These are phyloP conservation scores for Tuber indicum DNA, from an alignment of 495 filamentous ascomycete genomes.

Conservation along the genomic window DNA sequence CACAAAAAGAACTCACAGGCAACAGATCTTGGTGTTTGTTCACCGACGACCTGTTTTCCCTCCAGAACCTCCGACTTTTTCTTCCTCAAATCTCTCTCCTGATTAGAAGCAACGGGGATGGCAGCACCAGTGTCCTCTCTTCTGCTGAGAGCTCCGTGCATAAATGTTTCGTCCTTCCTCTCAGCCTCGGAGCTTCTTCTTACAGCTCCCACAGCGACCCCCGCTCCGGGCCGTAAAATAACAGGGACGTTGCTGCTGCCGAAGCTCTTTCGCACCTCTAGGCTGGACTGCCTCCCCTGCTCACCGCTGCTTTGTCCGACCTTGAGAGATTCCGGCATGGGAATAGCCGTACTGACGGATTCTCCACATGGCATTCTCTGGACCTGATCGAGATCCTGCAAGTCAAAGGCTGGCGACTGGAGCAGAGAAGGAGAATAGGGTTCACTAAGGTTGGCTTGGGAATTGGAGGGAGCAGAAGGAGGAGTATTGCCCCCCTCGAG, in stretches of 20 bases:
- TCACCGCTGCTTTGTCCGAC: constrained; percentile 2
- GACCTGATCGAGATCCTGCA: constrained; percentile 13
- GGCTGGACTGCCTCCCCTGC: constrained; percentile 6
- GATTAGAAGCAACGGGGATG: background rate
- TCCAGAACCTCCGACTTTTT: background rate
- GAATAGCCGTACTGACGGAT: background rate
- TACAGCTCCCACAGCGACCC: background rate
- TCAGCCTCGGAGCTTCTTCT: constrained; percentile 8
- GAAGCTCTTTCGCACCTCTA: constrained; percentile 20
- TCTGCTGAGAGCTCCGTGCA: background rate
- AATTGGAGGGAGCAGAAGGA: constrained; percentile 14
- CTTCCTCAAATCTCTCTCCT: background rate
- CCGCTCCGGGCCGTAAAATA: constrained; percentile 20
- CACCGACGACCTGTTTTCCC: background rate
- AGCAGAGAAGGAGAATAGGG: constrained; percentile 13
- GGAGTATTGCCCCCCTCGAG: constrained; percentile 22
- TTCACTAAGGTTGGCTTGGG: background rate
- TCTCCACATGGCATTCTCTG: constrained; percentile 9
- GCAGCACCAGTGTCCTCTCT: background rate
- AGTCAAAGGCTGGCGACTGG: constrained; percentile 9
- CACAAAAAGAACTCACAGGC: constrained; percentile 16
- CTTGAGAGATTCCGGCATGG: constrained; percentile 7
- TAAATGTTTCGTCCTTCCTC: background rate
- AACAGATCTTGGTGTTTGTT: background rate
- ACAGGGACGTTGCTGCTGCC: constrained; percentile 22